These are phyloP conservation scores for Penicillium tannophilum DNA, from an alignment of 495 filamentous ascomycete species.

Conservation along the genomic window DNA sequence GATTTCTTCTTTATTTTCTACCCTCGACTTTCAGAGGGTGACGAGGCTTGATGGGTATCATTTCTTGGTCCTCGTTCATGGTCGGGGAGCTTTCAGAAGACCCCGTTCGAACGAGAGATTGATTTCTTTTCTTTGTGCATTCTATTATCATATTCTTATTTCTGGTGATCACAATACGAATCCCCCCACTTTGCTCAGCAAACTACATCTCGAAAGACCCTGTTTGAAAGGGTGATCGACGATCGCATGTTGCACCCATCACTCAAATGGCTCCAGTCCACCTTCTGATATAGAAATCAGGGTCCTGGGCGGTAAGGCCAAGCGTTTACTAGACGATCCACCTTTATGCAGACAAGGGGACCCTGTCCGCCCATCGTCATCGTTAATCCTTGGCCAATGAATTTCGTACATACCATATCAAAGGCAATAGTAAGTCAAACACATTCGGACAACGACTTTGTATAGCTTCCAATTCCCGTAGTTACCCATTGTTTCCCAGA, in stretches of 20 bases:
- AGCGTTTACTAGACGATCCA: slow-evolving; percentile 1
- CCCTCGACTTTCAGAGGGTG: slow-evolving; percentile 11
- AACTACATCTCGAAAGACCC: background rate
- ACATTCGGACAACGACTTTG: background rate
- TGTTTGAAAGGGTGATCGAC: background rate
- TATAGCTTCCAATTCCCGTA: background rate
- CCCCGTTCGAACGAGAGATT: slow-evolving; percentile 9
- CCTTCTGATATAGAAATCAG: background rate
- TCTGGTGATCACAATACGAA: slow-evolving; percentile 10
- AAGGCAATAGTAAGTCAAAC: background rate
- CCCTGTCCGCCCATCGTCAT: background rate
- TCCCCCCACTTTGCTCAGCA: slow-evolving; percentile 11
- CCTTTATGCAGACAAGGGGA: background rate
- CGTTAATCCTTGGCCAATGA: background rate
- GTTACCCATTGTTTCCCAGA: background rate
- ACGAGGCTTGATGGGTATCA: slow-evolving; percentile 17
- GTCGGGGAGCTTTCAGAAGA: slow-evolving; percentile 12
- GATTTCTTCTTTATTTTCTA: slow-evolving; percentile 22
- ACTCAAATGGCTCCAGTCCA: background rate
- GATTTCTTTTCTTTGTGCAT: slow-evolving; percentile 21
- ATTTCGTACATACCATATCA: background rate
- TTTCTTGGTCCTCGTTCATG: slow-evolving; percentile 2
- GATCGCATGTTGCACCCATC: background rate
- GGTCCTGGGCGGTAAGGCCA: slow-evolving; percentile 4
- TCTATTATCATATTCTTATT: slow-evolving; percentile 6